A percentile compares a stretch with the other conserved stretches of the same genome.
Conservation (phyloP, 1,284 basidiomycete genomes). For the Puccinia triticina region DNA sequence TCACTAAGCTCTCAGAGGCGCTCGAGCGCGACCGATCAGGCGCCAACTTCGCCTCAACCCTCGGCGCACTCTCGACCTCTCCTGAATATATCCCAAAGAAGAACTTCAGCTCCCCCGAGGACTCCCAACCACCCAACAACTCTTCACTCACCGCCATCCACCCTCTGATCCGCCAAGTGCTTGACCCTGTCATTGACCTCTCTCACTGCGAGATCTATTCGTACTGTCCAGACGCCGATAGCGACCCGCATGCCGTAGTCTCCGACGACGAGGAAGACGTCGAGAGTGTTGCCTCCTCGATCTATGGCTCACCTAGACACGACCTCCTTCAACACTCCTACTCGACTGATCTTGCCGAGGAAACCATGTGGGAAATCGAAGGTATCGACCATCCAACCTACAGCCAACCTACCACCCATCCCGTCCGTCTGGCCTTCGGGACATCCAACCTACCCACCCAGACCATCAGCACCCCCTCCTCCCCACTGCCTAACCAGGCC, state of each 20-base stretch:
- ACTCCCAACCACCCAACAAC: slow-evolving; percentile 58
- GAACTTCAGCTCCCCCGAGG: slow-evolving; percentile 43
- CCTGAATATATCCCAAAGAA: slow-evolving; percentile 50
- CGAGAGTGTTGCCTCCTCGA: slow-evolving; percentile 53
- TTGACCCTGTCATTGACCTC: slow-evolving; percentile 87
- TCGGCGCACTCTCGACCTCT: slow-evolving; percentile 50
- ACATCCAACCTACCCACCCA: slow-evolving; percentile 1
- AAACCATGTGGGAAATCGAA: slow-evolving; percentile 39
- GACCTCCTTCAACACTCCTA: slow-evolving; percentile 17
- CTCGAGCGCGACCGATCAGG: slow-evolving; percentile 59
- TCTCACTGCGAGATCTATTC: slow-evolving; percentile 93
- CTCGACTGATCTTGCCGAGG: slow-evolving; percentile 1
- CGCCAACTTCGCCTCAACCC: slow-evolving; percentile 51
- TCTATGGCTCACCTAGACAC: slow-evolving; percentile 26
- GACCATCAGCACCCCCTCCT: slow-evolving; percentile 6
- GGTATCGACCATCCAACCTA: slow-evolving; percentile 12
- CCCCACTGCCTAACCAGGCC: not conserved
- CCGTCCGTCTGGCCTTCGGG: slow-evolving; percentile 1
- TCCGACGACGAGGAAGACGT: slow-evolving; percentile 67
- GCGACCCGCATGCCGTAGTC: slow-evolving; percentile 80
- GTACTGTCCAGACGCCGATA: slow-evolving; percentile 89
- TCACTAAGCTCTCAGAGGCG: slow-evolving; percentile 78
- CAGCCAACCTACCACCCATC: not conserved
- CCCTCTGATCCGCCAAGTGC: slow-evolving; percentile 79
- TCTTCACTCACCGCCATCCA: slow-evolving; percentile 65